phyloP scores from a whole-genome alignment of 1,139 yeast species.

The Yarrowia galli region DNA sequence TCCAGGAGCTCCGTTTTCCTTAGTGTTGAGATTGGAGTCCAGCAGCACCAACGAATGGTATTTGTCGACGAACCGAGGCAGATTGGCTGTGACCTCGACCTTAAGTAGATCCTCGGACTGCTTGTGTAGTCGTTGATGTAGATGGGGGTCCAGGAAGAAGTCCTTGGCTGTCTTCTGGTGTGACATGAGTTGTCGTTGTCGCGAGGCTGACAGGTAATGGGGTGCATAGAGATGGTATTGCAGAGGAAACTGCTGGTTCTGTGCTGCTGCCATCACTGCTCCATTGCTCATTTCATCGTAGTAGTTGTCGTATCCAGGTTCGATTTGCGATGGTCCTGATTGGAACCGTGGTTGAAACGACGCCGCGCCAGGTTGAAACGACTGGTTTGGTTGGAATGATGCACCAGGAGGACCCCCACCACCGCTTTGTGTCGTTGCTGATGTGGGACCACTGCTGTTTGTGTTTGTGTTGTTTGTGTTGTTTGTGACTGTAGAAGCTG shows the following conservation, averaged over 20 bases:
- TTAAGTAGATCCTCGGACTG: slow-evolving; percentile 21
- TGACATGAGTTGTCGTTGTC: slow-evolving; percentile 12
- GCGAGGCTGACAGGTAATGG: slow-evolving; percentile 25
- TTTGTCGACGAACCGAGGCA: slow-evolving; percentile 66
- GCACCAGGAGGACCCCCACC: not conserved
- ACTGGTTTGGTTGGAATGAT: not conserved
- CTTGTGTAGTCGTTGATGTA: slow-evolving; percentile 15
- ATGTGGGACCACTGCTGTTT: not conserved
- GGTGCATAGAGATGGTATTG: slow-evolving; percentile 36
- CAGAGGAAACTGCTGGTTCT: slow-evolving; percentile 33
- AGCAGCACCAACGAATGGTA: slow-evolving; percentile 90
- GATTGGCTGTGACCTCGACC: not conserved
- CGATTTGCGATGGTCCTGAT: slow-evolving; percentile 5
- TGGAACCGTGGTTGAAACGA: slow-evolving; percentile 6
- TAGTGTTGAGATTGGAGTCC: slow-evolving; percentile 58
- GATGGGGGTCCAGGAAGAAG: slow-evolving; percentile 32
- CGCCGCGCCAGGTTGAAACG: slow-evolving; percentile 15
- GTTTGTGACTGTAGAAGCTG: no score
- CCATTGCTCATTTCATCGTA: slow-evolving; percentile 35
- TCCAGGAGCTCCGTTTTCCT: slow-evolving; percentile 65
- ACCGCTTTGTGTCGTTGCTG: not conserved
- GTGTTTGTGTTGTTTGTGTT: not conserved
- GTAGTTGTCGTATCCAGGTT: slow-evolving; percentile 13
- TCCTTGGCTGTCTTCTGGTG: slow-evolving; percentile 27
- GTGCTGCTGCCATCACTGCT: slow-evolving; percentile 35